Percentiles rank a stretch among this genome's conserved stretches.
These are phyloP conservation scores for Zalaria obscura DNA, from an alignment of 2,329 filamentous ascomycete genomes.

Conservation along the genomic window DNA sequence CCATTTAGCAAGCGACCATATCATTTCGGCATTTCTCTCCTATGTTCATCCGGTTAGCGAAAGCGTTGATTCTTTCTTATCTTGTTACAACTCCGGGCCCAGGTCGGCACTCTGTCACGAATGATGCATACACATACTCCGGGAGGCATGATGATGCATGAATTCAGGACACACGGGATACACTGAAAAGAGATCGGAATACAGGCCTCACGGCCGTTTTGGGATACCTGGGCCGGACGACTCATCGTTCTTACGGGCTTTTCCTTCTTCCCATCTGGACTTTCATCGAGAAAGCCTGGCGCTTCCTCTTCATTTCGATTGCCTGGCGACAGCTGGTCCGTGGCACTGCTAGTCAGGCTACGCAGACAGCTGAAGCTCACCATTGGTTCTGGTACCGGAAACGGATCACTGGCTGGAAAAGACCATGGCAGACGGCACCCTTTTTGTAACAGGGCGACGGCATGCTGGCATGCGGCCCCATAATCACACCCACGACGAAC, in stretches of 20 bases:
- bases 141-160: conserved; percentile 7
- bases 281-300: conserved; percentile 2
- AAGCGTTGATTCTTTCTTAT: conserved; percentile 21
- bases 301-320: conserved; percentile 1
- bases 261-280: background rate
- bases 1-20: conserved; percentile 26
- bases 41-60: conserved; percentile 28
- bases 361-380: background rate
- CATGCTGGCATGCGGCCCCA: background rate
- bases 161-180: conserved; percentile 2
- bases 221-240: background rate
- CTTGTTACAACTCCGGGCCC: conserved; percentile 11
- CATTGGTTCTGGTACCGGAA: background rate
- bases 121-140: conserved; percentile 6
- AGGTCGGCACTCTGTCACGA: conserved; percentile 10
- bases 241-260: conserved; percentile 3
- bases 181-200: conserved; percentile 3
- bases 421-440: background rate
- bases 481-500: background rate
- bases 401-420: background rate
- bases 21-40: conserved; percentile 27
- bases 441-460: background rate
- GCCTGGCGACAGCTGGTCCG: background rate
- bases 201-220: background rate
- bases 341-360: background rate